These are phyloP conservation scores for Thuidium tamariscinum DNA, from an alignment of 225 moss, liverwort and hornwort species.

Conservation along the genomic window DNA sequence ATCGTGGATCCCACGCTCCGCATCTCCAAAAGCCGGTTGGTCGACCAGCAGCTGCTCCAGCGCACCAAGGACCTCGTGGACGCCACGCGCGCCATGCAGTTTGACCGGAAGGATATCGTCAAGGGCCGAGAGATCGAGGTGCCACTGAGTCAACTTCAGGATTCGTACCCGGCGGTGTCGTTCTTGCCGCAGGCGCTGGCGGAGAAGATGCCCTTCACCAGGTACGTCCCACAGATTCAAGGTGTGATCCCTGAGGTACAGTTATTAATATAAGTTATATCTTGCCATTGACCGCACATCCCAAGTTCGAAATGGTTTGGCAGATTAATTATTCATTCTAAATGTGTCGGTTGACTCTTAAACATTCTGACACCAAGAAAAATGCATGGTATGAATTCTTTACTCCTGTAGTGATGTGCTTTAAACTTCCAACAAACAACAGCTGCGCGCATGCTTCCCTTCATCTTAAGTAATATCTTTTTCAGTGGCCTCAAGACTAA, in stretches of 20 bases:
- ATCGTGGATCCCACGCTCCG: conserved; percentile 24
- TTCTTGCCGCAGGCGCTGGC: conserved; percentile 33
- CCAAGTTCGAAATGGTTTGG: not conserved
- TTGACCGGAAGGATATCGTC: not conserved
- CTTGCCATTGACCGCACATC: not conserved
- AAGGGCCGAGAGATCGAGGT: conserved; percentile 5
- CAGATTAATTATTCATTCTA: not conserved
- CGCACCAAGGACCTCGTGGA: conserved; percentile 7
- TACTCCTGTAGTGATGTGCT: not conserved
- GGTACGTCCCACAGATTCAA: not conserved
- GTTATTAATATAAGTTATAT: not conserved
- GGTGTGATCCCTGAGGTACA: no score
- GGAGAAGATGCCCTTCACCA: conserved; percentile 24
- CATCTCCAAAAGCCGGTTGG: not conserved
- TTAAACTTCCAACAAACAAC: not conserved
- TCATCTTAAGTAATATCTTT: no score
- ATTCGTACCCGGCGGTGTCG: conserved; percentile 7
- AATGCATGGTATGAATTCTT: not conserved
- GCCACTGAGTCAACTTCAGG: not conserved
- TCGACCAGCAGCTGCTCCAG: conserved; percentile 13
- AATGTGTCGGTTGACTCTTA: not conserved
- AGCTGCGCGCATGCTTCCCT: not conserved
- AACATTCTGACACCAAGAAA: not conserved
- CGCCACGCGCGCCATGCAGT: conserved; percentile 9
- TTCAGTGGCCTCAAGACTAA: no score